Base-by-base conservation (phyloP, 116 monocot genomes). In the Posidonia oceanica region DNA sequence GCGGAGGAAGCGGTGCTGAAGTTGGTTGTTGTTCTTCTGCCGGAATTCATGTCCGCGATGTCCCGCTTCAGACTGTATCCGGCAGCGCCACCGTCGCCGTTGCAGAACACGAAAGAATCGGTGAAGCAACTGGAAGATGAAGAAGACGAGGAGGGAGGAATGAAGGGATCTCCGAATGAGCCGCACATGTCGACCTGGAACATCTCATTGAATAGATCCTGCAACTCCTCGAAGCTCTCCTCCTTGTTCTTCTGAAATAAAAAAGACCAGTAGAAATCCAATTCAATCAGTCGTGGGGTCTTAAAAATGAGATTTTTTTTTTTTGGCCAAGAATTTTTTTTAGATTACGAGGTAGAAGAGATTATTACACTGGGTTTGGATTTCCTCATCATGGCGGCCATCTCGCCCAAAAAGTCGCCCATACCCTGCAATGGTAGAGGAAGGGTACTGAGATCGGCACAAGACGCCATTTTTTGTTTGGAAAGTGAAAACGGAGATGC, bases 361-460 rank as follows among this genome's bases (percentile, higher is more conserved):
- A 69, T 13, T 3, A 29, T 78, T 82, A 87, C 90, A 40, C 11
- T 72, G 51, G 80, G 69, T 59, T 78, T 71, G 39, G 76, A 72
- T 75, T 94, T 79, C 74, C 75, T 86, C 94, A 94, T 94, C 84
- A 94, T 88, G 17, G 84, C 75, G 23, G 79, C 86, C 88, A 94
- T 88, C 61, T 94, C 91, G 2, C 81, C 84, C 3, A 94, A 64
- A 66, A 94, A 94, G 14, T 94, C 91, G 17, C 79, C 84, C 90
- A 94, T 88, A 6, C 74, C 87, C 88, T 94, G 77, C 12, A 64
- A 42, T 0, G 13, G 39, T 3, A 66, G 3, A 66, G 18, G 10
- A 12, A 66, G 20, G 40, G 12, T 7, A 48, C 48, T 48, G 44
- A 44, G 44, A 4, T 8, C 44, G 8, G 2, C 44, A 44, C 7